These are phyloP conservation scores for Solanum rostratum DNA, from an alignment of 257 asterid genomes.

Conservation along the genomic window DNA sequence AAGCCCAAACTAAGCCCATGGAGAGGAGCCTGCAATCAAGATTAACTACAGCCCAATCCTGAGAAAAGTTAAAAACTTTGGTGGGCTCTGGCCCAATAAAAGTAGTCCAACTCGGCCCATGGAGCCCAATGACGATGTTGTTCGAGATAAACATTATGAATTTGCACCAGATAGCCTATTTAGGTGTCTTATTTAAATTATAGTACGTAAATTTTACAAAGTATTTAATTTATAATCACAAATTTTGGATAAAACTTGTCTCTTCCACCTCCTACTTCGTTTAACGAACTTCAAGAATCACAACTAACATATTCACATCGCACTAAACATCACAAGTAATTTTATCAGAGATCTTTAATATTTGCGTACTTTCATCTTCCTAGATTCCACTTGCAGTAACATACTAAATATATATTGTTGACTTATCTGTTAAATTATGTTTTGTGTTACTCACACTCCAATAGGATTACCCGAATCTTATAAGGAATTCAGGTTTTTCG, in stretches of 20 bases:
- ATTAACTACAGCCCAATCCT: background rate
- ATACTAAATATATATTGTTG: background rate
- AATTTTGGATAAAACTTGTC: too few relatives aligned
- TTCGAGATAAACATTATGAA: background rate
- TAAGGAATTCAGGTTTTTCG: background rate
- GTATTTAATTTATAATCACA: background rate
- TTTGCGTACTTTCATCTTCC: too few relatives aligned
- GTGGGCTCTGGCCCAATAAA: background rate
- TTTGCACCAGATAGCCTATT: background rate
- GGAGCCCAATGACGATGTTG: background rate
- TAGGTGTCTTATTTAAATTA: background rate
- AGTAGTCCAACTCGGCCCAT: background rate
- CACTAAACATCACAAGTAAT: background rate
- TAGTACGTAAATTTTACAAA: background rate
- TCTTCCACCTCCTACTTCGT: background rate
- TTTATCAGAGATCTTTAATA: background rate
- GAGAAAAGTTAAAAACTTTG: background rate
- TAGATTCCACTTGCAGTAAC: too few relatives aligned
- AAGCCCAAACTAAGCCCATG: background rate
- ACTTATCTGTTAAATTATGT: background rate
- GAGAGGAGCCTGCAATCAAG: background rate
- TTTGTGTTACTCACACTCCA: too few relatives aligned
- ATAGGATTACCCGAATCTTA: background rate
- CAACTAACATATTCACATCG: background rate
- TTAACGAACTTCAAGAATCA: background rate